phyloP scores from a whole-genome alignment of 2,329 filamentous ascomycete genomes.

The Pseudovirgaria hyperparasitica region DNA sequence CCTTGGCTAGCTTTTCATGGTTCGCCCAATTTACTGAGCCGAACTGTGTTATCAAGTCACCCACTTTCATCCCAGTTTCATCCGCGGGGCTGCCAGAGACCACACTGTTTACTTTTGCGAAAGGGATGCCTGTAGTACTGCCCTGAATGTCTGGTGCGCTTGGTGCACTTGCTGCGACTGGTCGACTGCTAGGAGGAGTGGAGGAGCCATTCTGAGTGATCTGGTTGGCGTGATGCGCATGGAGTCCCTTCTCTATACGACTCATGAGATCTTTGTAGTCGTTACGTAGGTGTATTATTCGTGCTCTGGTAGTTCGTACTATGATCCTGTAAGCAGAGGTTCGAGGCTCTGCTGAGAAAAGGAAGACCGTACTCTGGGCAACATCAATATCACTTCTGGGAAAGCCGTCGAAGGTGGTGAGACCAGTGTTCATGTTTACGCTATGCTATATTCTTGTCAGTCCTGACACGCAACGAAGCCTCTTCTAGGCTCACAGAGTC shows the following conservation, averaged over 20 bases:
- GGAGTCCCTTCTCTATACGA: conserved; percentile 71
- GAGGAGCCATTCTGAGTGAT: conserved; percentile 27
- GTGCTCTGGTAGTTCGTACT: conserved; percentile 87
- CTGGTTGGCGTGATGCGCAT: conserved; percentile 73
- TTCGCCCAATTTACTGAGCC: conserved; percentile 74
- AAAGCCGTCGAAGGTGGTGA: conserved; percentile 83
- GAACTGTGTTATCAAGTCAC: conserved; percentile 75
- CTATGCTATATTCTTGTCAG: conserved; percentile 53
- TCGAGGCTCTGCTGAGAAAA: conserved; percentile 1
- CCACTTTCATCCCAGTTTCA: conserved; percentile 63
- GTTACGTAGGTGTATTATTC: conserved; percentile 80
- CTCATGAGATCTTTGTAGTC: conserved; percentile 87
- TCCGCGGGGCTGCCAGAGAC: conserved; percentile 68
- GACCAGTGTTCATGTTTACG: conserved; percentile 79
- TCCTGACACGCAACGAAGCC: conserved; percentile 1
- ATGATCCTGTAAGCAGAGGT: conserved; percentile 8
- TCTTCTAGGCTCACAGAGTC: conserved; percentile 53
- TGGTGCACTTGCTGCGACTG: conserved; percentile 9
- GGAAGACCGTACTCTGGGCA: conserved; percentile 58
- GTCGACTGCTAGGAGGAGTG: conserved; percentile 13
- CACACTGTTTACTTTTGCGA: conserved; percentile 84
- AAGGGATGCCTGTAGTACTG: conserved; percentile 39
- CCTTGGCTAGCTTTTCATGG: conserved; percentile 71
- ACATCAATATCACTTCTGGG: conserved; percentile 90
- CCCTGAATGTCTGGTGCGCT: conserved; percentile 10